phyloP scores from a whole-genome alignment of 305 asterid species.

The Fraxinus nigra region DNA sequence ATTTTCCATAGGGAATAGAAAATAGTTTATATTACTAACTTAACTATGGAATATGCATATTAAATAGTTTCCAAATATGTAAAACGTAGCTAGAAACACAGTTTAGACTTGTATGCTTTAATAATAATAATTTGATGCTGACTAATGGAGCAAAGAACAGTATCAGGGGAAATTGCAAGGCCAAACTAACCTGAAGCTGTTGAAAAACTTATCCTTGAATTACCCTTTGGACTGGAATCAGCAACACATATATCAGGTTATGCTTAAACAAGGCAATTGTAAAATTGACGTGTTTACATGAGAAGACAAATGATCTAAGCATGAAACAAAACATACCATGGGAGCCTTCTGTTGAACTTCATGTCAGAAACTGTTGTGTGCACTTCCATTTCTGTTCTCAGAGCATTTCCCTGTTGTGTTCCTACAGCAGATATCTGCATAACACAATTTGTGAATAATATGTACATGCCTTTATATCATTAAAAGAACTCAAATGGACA shows the following conservation, averaged over 20 bases:
- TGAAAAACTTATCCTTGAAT: constrained; percentile 49
- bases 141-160: not conserved
- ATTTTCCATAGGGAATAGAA: not conserved
- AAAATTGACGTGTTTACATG: constrained; percentile 4
- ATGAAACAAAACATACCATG: constrained; percentile 26
- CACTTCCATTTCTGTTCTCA: constrained; percentile 40
- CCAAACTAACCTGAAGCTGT: constrained; percentile 64
- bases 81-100: not conserved
- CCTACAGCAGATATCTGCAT: constrained; percentile 43
- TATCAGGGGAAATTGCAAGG: not conserved
- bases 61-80: not conserved
- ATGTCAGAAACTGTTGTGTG: constrained; percentile 39
- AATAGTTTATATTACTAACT: not conserved
- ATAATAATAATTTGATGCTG: not conserved
- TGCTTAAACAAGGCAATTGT: constrained; percentile 14
- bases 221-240: constrained; percentile 46
- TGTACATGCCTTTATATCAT: not conserved
- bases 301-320: constrained; percentile 1
- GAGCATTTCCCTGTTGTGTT: constrained; percentile 41
- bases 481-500: not conserved
- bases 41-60: not conserved
- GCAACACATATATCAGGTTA: not conserved
- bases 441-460: constrained; percentile 10
- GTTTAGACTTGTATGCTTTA: not conserved
- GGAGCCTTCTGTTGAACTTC: constrained; percentile 39